These are phyloP conservation scores for Hyaloscypha hepaticicola DNA, from an alignment of 495 filamentous ascomycete genomes.

Conservation along the genomic window DNA sequence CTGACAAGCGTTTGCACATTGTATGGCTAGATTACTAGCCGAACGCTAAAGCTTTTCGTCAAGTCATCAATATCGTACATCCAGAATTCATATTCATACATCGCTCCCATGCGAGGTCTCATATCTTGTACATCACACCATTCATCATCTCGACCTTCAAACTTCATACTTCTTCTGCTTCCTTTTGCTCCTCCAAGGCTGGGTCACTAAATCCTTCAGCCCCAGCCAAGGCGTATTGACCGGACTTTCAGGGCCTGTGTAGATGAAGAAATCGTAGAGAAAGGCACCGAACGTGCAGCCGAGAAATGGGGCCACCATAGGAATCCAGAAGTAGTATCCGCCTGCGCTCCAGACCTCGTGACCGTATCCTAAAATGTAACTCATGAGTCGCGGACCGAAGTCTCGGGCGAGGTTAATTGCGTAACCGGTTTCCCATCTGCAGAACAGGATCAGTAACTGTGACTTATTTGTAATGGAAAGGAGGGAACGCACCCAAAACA, in stretches of 20 bases:
- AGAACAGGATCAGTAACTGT: background rate
- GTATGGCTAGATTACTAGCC: background rate
- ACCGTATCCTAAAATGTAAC: slow-evolving; percentile 62
- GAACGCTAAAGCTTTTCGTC: background rate
- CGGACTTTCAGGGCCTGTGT: slow-evolving; percentile 43
- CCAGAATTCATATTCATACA: background rate
- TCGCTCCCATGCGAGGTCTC: background rate
- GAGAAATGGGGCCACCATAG: slow-evolving; percentile 43
- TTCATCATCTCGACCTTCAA: background rate
- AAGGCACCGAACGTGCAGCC: slow-evolving; percentile 47
- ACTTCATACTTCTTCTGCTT: slow-evolving; percentile 20
- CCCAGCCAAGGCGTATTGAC: slow-evolving; percentile 30
- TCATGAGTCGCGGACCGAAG: slow-evolving; percentile 60
- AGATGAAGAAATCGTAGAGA: slow-evolving; percentile 54
- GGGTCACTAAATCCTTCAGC: slow-evolving; percentile 16
- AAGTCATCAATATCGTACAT: background rate
- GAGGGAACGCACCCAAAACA: slow-evolving; percentile 51
- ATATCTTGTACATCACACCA: background rate
- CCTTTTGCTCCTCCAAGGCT: slow-evolving; percentile 13
- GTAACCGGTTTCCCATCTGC: slow-evolving; percentile 62
- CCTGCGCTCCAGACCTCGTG: slow-evolving; percentile 59
- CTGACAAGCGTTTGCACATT: background rate
- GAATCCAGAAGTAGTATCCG: slow-evolving; percentile 45
- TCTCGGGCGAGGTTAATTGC: slow-evolving; percentile 67
- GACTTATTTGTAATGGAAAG: background rate